Evolutionary conservation across 1,284 basidiomycete genomes (phyloP).

Genomic region (Sphagnurus paluster): DNA sequence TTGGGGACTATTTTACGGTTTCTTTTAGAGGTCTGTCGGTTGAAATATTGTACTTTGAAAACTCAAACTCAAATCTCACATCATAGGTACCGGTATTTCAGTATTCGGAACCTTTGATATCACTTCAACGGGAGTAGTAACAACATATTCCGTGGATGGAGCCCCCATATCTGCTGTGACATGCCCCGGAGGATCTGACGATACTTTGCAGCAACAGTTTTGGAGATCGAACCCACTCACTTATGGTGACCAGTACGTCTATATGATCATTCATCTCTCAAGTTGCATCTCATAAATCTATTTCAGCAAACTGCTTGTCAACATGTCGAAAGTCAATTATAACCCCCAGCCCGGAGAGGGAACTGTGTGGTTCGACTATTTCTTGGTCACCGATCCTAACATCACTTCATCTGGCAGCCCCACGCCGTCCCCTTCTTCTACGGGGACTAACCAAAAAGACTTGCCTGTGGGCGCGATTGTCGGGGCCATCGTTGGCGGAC

Average conservation of each 20-base stretch:
- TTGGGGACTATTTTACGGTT: conserved; percentile 31
- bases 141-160: conserved; percentile 31
- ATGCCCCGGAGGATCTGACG: conserved; percentile 22
- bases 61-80: neutral
- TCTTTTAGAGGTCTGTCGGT: conserved; percentile 28
- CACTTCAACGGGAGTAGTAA: conserved; percentile 29
- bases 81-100: conserved; percentile 26
- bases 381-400: conserved; percentile 25
- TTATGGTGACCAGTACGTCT: conserved; percentile 29
- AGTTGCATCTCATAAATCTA: neutral
- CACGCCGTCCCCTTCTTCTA: conserved; percentile 3
- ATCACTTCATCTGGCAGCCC: conserved; percentile 18
- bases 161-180: conserved; percentile 20
- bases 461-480: conserved; percentile 23
- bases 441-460: conserved; percentile 4
- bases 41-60: too few species aligned
- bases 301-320: conserved; percentile 28
- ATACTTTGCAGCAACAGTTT: conserved; percentile 29
- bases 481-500: conserved; percentile 26
- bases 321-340: conserved; percentile 30
- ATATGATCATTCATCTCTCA: neutral
- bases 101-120: conserved; percentile 31
- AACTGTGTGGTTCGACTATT: conserved; percentile 39
- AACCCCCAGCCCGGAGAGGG: conserved; percentile 27
- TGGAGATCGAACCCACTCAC: conserved; percentile 26